Percentiles rank a stretch among this genome's conserved stretches.
phyloP scores from a whole-genome alignment of 2,329 filamentous ascomycete species.

The Alternaria metachromatica region DNA sequence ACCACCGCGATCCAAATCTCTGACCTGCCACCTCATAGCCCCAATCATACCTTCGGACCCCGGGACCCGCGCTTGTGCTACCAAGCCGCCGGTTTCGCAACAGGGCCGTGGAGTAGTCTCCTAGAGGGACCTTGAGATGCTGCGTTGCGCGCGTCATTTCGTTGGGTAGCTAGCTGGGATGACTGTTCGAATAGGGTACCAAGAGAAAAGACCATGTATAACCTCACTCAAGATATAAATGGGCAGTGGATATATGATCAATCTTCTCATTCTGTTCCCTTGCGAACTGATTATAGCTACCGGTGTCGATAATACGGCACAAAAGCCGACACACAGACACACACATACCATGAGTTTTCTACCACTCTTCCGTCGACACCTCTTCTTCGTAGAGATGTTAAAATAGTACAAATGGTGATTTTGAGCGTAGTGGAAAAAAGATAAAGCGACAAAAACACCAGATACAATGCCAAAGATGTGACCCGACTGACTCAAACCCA shows the following conservation, averaged over 20 bases:
- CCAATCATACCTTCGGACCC: background rate
- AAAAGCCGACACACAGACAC: background rate
- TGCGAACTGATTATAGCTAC: background rate
- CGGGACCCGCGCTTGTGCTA: slow-evolving; percentile 3
- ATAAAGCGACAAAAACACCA: background rate
- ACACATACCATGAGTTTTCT: background rate
- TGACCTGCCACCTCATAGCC: background rate
- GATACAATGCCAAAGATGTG: background rate
- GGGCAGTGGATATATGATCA: background rate
- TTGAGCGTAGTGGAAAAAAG: background rate
- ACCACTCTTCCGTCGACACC: background rate
- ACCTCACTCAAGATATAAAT: background rate
- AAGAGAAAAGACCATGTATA: background rate
- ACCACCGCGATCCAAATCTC: background rate
- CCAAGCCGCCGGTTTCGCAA: background rate
- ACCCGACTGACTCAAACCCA: background rate
- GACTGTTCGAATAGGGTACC: background rate
- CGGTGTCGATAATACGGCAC: background rate
- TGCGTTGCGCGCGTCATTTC: background rate
- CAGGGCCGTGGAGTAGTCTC: background rate
- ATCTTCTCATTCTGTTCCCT: background rate
- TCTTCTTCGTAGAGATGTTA: background rate
- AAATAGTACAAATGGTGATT: slow-evolving; percentile 2
- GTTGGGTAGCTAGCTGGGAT: background rate
- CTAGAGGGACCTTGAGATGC: background rate